Conservation (phyloP, 164 flowering plant genomes). For the Liquidambar formosana region DNA sequence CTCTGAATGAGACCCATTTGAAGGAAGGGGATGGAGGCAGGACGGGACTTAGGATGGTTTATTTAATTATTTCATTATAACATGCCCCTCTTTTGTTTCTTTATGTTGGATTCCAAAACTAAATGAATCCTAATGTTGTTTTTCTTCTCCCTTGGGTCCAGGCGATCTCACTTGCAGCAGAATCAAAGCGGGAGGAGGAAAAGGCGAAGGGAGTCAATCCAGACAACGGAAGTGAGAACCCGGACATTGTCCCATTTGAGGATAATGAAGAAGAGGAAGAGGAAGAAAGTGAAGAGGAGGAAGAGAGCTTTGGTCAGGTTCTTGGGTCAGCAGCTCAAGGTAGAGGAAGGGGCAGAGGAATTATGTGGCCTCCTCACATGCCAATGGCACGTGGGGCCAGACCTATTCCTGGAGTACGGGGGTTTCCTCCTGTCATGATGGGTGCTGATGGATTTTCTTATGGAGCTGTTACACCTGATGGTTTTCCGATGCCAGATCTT, state of each 20-base stretch:
- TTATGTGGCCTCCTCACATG: constrained; percentile 89
- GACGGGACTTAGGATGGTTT: not conserved
- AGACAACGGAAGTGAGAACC: constrained; percentile 70
- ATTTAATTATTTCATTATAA: not conserved
- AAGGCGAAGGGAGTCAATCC: constrained; percentile 88
- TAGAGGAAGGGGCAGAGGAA: constrained; percentile 89
- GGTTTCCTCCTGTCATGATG: constrained; percentile 89
- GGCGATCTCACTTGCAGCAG: constrained; percentile 87
- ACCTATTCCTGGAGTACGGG: constrained; percentile 79
- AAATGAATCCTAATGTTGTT: constrained; percentile 11
- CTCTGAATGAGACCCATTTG: no score
- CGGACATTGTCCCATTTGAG: constrained; percentile 95
- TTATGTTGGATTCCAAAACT: not conserved
- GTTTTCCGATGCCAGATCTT: constrained; percentile 70
- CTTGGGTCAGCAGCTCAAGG: constrained; percentile 47
- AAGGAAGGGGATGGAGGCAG: not conserved
- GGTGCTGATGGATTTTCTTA: constrained; percentile 82
- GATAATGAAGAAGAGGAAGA: constrained; percentile 99
- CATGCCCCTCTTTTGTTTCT: not conserved
- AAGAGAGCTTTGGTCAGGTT: constrained; percentile 54
- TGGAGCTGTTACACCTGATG: constrained; percentile 66
- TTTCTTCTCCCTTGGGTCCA: constrained; percentile 20
- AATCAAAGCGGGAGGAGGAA: constrained; percentile 89
- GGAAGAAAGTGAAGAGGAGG: constrained; percentile 89
- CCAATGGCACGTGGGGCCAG: constrained; percentile 69